Conservation (phyloP, 2,329 filamentous ascomycete genomes). For the Hypoxylon sp. region DNA sequence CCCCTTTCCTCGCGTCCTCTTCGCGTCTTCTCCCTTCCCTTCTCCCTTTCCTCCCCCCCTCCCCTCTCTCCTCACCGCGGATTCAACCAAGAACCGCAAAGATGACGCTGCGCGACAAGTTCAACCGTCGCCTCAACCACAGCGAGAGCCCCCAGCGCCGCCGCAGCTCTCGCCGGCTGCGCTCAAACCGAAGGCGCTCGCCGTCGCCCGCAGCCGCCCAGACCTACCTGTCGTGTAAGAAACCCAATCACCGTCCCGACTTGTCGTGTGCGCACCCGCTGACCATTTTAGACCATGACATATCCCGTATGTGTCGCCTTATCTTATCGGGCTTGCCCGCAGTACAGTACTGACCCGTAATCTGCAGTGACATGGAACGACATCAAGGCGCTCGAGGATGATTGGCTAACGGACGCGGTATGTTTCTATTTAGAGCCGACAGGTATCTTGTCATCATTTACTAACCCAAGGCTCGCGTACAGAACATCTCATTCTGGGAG, state of each 20-base stretch:
- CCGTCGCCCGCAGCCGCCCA: constrained; percentile 51
- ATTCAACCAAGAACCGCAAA: constrained; percentile 18
- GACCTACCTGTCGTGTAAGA: constrained; percentile 57
- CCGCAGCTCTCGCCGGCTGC: constrained; percentile 31
- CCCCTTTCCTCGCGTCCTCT: no score
- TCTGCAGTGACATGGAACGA: constrained; percentile 83
- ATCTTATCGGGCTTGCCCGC: neutral
- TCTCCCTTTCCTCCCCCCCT: no score
- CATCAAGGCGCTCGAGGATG: constrained; percentile 84
- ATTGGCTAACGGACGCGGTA: constrained; percentile 98
- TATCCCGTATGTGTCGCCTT: constrained; percentile 45
- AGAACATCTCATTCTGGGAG: constrained; percentile 98
- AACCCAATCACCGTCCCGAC: neutral
- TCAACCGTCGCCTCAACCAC: constrained; percentile 44
- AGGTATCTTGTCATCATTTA: neutral
- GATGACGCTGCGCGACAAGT: constrained; percentile 46
- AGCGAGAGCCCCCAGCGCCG: constrained; percentile 42
- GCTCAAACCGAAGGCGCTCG: constrained; percentile 46
- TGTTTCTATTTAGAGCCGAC: constrained; percentile 41
- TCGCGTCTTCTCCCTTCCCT: no score
- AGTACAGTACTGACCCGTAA: constrained; percentile 27
- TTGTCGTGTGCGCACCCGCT: constrained; percentile 16
- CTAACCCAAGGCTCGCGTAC: constrained; percentile 39
- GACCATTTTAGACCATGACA: constrained; percentile 48
- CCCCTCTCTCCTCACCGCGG: no score